Percentiles rank a stretch among this genome's conserved stretches.
Evolutionary conservation across 306 rosid species (phyloP).

Genomic region (Quercus parvula): DNA sequence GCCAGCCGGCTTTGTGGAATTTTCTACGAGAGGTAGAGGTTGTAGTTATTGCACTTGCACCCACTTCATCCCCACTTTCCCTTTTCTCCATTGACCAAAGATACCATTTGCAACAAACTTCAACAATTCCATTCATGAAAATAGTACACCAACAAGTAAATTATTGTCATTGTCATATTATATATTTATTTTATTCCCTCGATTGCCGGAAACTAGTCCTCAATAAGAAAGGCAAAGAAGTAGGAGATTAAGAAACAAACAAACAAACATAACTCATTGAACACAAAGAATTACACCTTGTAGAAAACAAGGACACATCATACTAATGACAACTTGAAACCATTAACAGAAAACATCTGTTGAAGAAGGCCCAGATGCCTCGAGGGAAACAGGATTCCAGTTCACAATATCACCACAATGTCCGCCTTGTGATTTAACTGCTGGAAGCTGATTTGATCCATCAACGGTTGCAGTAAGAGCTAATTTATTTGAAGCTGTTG

Average conservation of each 20-base stretch:
- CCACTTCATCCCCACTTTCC: background rate
- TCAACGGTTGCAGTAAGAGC: conserved; percentile 35
- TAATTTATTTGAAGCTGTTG: conserved; percentile 40
- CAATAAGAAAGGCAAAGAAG: background rate
- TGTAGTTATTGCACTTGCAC: background rate
- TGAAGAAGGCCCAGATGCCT: conserved; percentile 56
- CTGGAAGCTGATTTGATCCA: conserved; percentile 33
- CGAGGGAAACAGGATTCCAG: conserved; percentile 65
- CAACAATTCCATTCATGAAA: background rate
- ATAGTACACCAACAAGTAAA: background rate
- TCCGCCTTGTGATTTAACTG: conserved; percentile 36
- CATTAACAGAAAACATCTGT: conserved; percentile 61
- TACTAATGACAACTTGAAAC: conserved; percentile 23
- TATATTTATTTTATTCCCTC: conserved; percentile 29
- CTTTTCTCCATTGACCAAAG: background rate
- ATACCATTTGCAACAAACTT: background rate
- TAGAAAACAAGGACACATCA: background rate
- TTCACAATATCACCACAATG: conserved; percentile 55
- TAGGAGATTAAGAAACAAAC: conserved; percentile 18
- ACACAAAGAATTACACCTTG: conserved; percentile 24
- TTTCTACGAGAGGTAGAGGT: background rate
- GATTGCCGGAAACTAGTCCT: conserved; percentile 11
- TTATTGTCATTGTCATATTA: background rate
- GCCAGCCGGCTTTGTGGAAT: background rate
- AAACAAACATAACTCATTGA: conserved; percentile 27